Evolutionary conservation across 805 yeast species (phyloP).

Genomic region (Komagataella phaffii): DNA sequence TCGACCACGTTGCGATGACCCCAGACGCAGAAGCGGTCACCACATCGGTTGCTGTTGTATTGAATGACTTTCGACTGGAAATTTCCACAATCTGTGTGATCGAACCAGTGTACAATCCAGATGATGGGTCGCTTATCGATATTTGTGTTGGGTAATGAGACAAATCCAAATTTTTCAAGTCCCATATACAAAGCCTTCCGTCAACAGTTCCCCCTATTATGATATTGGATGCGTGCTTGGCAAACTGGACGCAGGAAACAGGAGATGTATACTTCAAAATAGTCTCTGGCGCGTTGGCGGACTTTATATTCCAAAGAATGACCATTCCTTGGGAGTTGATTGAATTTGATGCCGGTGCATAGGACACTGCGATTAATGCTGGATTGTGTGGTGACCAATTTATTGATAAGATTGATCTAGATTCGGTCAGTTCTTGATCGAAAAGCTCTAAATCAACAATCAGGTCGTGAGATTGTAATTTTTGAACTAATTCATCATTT

Average conservation of each 20-base stretch:
- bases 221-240: constrained; percentile 20
- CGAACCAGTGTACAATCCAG: constrained; percentile 9
- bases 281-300: constrained; percentile 16
- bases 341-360: constrained; percentile 5
- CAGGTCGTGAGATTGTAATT: neutral
- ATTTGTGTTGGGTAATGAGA: neutral
- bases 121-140: constrained; percentile 8
- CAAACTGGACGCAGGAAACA: constrained; percentile 26
- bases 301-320: constrained; percentile 16
- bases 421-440: constrained; percentile 2
- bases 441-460: neutral
- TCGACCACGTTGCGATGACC: constrained; percentile 2
- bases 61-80: constrained; percentile 7
- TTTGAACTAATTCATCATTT: neutral
- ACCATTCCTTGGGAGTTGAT: constrained; percentile 5
- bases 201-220: constrained; percentile 34
- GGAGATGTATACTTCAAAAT: constrained; percentile 26
- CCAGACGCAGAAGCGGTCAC: constrained; percentile 1
- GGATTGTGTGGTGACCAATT: constrained; percentile 18
- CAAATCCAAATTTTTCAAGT: constrained; percentile 9
- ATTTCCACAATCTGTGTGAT: neutral
- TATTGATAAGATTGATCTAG: constrained; percentile 11
- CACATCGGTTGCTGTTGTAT: neutral
- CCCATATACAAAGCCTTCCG: constrained; percentile 42
- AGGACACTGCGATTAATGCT: constrained; percentile 14